Evolutionary conservation across 2,329 filamentous ascomycete species (phyloP).

Genomic region (Drechslerella dactyloides): DNA sequence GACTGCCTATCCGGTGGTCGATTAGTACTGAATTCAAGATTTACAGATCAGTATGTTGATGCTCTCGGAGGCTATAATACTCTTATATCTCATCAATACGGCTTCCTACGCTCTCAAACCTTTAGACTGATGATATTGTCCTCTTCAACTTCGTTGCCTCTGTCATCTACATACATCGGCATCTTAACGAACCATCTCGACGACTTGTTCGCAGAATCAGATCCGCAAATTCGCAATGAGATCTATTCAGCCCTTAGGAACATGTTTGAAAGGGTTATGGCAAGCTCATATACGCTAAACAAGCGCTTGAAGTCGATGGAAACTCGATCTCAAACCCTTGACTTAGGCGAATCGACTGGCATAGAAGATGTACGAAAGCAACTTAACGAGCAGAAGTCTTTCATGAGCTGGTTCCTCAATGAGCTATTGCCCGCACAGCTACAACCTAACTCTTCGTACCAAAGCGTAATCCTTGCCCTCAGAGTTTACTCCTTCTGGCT

Average conservation of each 20-base stretch:
- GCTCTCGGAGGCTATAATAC: constrained; percentile 31
- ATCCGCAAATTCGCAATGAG: constrained; percentile 84
- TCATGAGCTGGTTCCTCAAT: constrained; percentile 74
- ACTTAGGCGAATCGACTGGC: neutral
- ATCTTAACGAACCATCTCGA: constrained; percentile 69
- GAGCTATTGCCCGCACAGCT: constrained; percentile 75
- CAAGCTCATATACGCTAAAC: constrained; percentile 39
- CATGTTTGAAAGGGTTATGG: constrained; percentile 72
- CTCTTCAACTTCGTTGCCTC: constrained; percentile 68
- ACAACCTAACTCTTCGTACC: constrained; percentile 82
- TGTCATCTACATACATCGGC: constrained; percentile 1
- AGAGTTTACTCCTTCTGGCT: constrained; percentile 69
- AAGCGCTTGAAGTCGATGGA: constrained; percentile 24
- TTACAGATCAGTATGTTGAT: constrained; percentile 17
- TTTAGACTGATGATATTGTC: constrained; percentile 63
- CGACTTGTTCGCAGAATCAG: constrained; percentile 79
- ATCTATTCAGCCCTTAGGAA: constrained; percentile 75
- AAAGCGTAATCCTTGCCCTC: constrained; percentile 81
- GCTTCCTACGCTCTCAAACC: constrained; percentile 26
- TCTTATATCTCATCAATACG: constrained; percentile 19
- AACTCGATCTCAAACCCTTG: constrained; percentile 3
- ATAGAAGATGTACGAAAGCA: neutral
- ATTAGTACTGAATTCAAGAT: neutral
- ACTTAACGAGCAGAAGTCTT: constrained; percentile 57
- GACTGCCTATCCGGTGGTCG: neutral